Base-by-base conservation (phyloP, 2,329 filamentous ascomycete species). In the Colletotrichum spaethianum region DNA sequence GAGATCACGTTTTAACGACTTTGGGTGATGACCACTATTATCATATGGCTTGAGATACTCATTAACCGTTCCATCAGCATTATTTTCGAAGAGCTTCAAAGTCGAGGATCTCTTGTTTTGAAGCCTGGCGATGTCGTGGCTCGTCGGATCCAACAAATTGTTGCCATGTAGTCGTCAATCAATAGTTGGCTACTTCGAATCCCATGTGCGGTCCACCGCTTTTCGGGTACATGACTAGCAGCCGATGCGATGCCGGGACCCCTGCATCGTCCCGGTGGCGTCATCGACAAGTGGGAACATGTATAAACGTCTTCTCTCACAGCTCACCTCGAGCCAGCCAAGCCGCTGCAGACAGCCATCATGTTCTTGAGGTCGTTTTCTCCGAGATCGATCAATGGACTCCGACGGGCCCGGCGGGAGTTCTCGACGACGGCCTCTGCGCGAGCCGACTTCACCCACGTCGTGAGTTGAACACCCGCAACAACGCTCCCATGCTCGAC, bases 371-470 rank as follows among this genome's bases (percentile, higher is more conserved):
- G 53, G 36, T 31, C 53, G 44, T 48, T 53, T 46, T 64, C 52
- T 26, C 26, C 40, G 7, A 64, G 28, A 48, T n/a, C 55, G 28
- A 26, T 50, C 44, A 31, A 60, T n/a, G 46, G 44, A 18, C 48
- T 70, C 33, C 36, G 23, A 36, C 65, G 40, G 11, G 40, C 31
- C 46, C 53, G 36, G 3, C 63, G 71, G 33, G 63, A 48, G 20
- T 86, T 86, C 65, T 85, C 83, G 55, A 79, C 79, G 9, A 82
- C 81, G 9, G 46, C 79, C 5, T 68, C 77, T 7, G 70, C 67
- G 0, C 74, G 70, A 8, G 83, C 82, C 18, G 85, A 87, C 76
- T 87, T 86, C 63, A 85, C 85, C 1, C 85, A 87, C 74, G 81
- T 80, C n/a, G 83, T 85, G 80, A 78, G 83, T 78, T 9, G 3